Conservation (phyloP, 73 alveolate species). For the Tetrahymena elliotti region DNA sequence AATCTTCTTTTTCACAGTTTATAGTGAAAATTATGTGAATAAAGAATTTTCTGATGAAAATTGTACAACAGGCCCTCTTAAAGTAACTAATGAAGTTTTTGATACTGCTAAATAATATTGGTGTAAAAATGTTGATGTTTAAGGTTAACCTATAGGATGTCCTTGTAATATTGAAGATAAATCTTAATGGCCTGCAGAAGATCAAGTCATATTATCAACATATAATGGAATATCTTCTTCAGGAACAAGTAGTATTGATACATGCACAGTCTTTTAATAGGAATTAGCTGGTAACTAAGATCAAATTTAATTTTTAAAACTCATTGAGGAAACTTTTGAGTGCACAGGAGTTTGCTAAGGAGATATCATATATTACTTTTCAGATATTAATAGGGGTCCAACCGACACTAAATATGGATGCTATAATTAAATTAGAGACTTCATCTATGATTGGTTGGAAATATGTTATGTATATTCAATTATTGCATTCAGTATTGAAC, state of each 20-base stretch:
- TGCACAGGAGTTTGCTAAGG: neutral
- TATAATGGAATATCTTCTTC: neutral
- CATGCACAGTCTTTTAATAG: neutral
- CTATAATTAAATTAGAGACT: neutral
- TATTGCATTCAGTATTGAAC: neutral
- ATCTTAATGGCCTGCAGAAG: neutral
- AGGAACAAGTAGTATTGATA: neutral
- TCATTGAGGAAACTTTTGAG: neutral
- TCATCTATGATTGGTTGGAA: neutral
- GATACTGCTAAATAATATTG: neutral
- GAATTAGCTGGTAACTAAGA: neutral
- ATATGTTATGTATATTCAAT: neutral
- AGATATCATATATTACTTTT: neutral
- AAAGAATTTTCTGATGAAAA: neutral
- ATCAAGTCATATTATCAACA: neutral
- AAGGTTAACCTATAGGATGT: neutral
- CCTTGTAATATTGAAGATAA: neutral
- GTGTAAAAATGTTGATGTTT: neutral
- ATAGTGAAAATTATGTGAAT: neutral
- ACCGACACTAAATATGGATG: neutral
- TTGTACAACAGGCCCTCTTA: neutral
- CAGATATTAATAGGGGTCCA: neutral
- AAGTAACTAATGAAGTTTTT: neutral
- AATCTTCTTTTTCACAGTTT: neutral
- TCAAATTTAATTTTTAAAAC: neutral